Base-by-base conservation (phyloP, 352 stramenopile genomes). In the Globisporangium canariense region DNA sequence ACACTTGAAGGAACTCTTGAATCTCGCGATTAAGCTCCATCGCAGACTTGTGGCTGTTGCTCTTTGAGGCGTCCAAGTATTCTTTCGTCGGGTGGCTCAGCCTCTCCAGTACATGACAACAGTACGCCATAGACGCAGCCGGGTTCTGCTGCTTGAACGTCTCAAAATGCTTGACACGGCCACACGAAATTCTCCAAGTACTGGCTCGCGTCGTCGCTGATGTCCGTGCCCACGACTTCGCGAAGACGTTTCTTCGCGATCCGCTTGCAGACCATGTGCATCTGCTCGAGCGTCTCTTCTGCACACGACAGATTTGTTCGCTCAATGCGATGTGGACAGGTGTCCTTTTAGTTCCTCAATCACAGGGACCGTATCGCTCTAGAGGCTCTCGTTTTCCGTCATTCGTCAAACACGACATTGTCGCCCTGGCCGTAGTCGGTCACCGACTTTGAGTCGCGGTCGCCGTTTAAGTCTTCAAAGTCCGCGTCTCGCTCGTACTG, bases 91-190 rank as follows among this genome's bases (percentile, higher is more conserved):
- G 64, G 4, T 55, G 64, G 57, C 69, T 79, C 22, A 93, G 53
- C 56, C 72, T 65, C 4, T 74, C 62, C 28, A 95, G 74, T 20
- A 93, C 63, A 47, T 91, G 74, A 4, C 85, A 69, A 57, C 87
- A 95, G 63, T 93, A 95, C 0, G 81, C 62, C 87, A 95, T 95
- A 3, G 87, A 95, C 14, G 85, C 87, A 4, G 79, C 83, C 8
- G 83, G 83, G 64, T 95, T 95, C 46, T 92, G 80, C 65, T 93
- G 83, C 45, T 75, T 72, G 65, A 81, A 92, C 16, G 76, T 66
- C 38, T 83, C 77, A 2, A 87, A 28, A 82, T 66, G 1, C 65
- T 62, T 22, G 62, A 63, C 11, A 90, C 74, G 1, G 79, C 64
- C 8, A 68, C 46, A 0, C 83, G 83, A 60, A 95, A 95, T 74